Evolutionary conservation across 768 basidiomycete species (phyloP).

Genomic region (Mycena albidolilacea): DNA sequence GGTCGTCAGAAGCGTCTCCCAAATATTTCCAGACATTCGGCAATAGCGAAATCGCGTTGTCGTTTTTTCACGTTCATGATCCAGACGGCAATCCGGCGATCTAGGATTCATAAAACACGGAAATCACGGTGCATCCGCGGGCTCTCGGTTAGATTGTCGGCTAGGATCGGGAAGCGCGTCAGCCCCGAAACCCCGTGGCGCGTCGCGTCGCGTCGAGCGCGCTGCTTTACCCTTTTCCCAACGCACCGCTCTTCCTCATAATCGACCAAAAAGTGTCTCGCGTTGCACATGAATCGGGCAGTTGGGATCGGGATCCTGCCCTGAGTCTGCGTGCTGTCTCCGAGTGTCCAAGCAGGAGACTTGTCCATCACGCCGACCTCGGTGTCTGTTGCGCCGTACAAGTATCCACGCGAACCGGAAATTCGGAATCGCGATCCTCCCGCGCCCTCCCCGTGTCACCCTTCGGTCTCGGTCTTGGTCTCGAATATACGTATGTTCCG

Average conservation of each 20-base stretch:
- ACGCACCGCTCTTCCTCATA: too few relatives aligned
- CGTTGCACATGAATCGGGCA: not conserved
- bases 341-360: too few relatives aligned
- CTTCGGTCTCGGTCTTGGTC: not conserved
- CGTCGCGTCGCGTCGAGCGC: slow-evolving; percentile 9
- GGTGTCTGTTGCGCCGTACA: not conserved
- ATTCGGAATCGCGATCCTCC: slow-evolving; percentile 1
- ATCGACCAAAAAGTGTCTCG: too few relatives aligned
- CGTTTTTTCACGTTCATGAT: too few relatives aligned
- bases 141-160: too few relatives aligned
- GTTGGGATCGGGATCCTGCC: not conserved
- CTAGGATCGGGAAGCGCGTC: too few relatives aligned
- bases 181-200: not conserved
- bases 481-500: not conserved
- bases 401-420: not conserved
- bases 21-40: not conserved
- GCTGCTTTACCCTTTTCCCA: too few relatives aligned
- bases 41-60: too few relatives aligned
- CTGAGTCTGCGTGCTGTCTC: not conserved
- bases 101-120: too few relatives aligned
- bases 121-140: too few relatives aligned
- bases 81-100: too few relatives aligned
- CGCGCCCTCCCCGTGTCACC: slow-evolving; percentile 1
- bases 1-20: not conserved
- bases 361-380: not conserved